phyloP scores from a whole-genome alignment of 2,329 filamentous ascomycete genomes.

The Daldinia sp. region DNA sequence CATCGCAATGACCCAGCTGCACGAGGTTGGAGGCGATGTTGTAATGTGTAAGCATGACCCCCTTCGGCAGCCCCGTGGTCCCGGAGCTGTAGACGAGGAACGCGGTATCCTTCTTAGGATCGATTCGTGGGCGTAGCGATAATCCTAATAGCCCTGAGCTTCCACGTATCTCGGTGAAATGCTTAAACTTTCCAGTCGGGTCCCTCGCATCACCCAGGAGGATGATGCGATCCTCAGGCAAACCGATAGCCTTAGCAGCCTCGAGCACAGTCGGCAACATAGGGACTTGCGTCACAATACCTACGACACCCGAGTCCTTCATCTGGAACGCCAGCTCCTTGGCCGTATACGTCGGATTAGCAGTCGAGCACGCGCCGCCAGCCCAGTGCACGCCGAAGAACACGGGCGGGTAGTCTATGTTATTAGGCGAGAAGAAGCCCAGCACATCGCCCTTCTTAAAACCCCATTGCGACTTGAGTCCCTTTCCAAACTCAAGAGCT shows the following conservation, averaged over 20 bases:
- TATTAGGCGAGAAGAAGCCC: constrained; percentile 84
- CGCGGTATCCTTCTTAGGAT: constrained; percentile 76
- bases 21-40: constrained; percentile 82
- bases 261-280: constrained; percentile 70
- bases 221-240: constrained; percentile 76
- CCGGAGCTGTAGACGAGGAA: constrained; percentile 91
- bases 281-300: constrained; percentile 75
- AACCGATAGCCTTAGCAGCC: constrained; percentile 74
- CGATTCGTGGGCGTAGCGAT: constrained; percentile 64
- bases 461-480: constrained; percentile 75
- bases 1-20: constrained; percentile 64
- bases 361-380: constrained; percentile 82
- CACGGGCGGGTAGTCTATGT: constrained; percentile 79
- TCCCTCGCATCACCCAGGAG: constrained; percentile 77
- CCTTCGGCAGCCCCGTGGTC: constrained; percentile 91
- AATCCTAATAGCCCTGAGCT: constrained; percentile 48
- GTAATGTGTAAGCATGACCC: constrained; percentile 83
- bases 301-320: constrained; percentile 77
- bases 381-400: constrained; percentile 86
- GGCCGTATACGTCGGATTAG: constrained; percentile 86
- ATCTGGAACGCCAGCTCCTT: constrained; percentile 88
- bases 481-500: constrained; percentile 80
- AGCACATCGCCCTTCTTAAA: constrained; percentile 88
- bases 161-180: constrained; percentile 76
- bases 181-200: constrained; percentile 65